Evolutionary conservation across 2,329 filamentous ascomycete genomes (phyloP), one percentile per base, ranked within the genome.

Genomic region (Aphanocladium album): DNA sequence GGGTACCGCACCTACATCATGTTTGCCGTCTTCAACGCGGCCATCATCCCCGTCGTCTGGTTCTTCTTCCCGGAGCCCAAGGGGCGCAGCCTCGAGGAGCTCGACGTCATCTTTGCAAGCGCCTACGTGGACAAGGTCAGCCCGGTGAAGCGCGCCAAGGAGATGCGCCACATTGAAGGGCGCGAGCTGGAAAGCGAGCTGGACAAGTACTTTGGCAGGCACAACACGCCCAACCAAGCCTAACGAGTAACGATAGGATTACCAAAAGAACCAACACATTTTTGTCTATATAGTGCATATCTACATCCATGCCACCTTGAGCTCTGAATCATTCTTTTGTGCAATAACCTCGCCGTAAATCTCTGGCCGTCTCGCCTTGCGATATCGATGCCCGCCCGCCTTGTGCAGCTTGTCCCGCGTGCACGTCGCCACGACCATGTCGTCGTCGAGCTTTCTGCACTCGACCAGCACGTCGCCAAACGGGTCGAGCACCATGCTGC

Each of bases 71-170:
- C 82, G 0, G 82, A 84, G 67, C 83, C 82, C 19, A 76, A 78
- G 66, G 68, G 71, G 64, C 80, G 82, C 8, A 83, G 79, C 16
- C 77, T 89, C 35, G 87, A 90, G 71, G 87, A 90, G 70, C 85
- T 90, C 72, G 87, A 90, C 67, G 79, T 83, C 61, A 86, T 90
- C 6, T 62, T 60, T 51, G 69, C 67, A 14, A 66, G 66, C 25
- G 68, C 69, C 8, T 63, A 70, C 45, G 51, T 52, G n/a, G 68
- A 70, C 47, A 63, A 61, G 3, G 64, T 69, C 21, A 69, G 62
- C 9, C 69, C 69, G 0, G 69, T 71, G 43, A 69, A 69, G 62
- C 50, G 65, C 12, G 63, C 68, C 17, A 69, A 60, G 55, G 65
- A 70, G 52, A 70, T 70, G 68, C 60, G 66, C 1, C 64, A 64